Evolutionary conservation across 2,329 filamentous ascomycete genomes (phyloP).

Genomic region (Cytospora piceae): DNA sequence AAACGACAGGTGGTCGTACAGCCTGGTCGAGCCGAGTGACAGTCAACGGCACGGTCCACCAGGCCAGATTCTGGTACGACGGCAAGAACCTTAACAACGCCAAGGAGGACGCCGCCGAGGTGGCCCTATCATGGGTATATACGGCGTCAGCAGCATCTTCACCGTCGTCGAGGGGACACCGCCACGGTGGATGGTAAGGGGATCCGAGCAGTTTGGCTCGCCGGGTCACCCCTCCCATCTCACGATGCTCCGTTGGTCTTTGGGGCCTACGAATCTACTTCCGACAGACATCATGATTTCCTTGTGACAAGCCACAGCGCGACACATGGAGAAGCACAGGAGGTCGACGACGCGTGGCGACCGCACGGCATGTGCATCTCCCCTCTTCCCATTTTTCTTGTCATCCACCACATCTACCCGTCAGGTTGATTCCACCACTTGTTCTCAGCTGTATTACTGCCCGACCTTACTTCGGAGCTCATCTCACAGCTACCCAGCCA

Average conservation of each 20-base stretch:
- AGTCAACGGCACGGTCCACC: conserved; percentile 66
- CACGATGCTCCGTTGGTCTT: not conserved
- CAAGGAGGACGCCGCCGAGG: conserved; percentile 87
- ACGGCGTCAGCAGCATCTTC: conserved; percentile 42
- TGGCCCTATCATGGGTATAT: conserved; percentile 65
- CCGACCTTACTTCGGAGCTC: not conserved
- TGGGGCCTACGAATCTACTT: not conserved
- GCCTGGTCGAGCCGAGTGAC: conserved; percentile 85
- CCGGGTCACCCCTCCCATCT: not conserved
- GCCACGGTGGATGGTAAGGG: conserved; percentile 39
- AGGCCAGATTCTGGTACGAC: conserved; percentile 90
- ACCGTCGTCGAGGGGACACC: conserved; percentile 40
- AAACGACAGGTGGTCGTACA: conserved; percentile 75
- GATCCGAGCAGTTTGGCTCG: not conserved
- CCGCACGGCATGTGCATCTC: not conserved
- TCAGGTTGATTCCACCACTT: not conserved
- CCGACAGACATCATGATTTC: conserved; percentile 4
- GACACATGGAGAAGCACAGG: conserved; percentile 3
- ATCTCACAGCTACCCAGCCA: not conserved
- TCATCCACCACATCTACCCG: not conserved
- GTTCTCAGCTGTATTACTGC: not conserved
- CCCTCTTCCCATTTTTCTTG: not conserved
- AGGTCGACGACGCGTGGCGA: not conserved
- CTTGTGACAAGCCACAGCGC: conserved; percentile 27
- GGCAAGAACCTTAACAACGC: conserved; percentile 86